A percentile compares a stretch with the other conserved stretches of the same genome.
These are phyloP conservation scores for Mortierella sp. DNA, from an alignment of 371 early-diverging fungal genomes.

Conservation along the genomic window DNA sequence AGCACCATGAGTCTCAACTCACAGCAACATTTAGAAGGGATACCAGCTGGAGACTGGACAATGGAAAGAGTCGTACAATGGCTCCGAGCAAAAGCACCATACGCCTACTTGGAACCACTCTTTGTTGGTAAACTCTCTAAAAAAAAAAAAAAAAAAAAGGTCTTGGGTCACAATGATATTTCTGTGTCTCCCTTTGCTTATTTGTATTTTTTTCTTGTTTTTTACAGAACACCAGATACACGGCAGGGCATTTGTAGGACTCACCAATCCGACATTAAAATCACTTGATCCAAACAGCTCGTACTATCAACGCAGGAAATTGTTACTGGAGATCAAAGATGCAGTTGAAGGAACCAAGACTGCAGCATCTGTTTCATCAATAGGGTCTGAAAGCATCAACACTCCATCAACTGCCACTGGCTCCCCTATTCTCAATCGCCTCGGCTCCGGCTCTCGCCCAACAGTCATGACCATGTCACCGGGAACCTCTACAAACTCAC, in stretches of 20 bases:
- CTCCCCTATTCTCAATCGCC: constrained; percentile 44
- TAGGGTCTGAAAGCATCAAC: constrained; percentile 25
- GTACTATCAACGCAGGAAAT: constrained; percentile 43
- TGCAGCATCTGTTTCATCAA: constrained; percentile 25
- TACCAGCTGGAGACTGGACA: constrained; percentile 40
- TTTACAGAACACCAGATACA: constrained; percentile 39
- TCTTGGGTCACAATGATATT: background rate
- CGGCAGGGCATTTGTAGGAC: constrained; percentile 39
- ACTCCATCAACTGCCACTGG: constrained; percentile 35
- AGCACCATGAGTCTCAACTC: constrained; percentile 46
- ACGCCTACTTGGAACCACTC: constrained; percentile 40
- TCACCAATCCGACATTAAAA: constrained; percentile 30
- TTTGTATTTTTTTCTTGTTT: background rate
- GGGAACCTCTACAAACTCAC: constrained; percentile 12
- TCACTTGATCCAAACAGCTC: constrained; percentile 39
- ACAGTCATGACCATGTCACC: constrained; percentile 25
- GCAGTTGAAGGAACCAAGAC: constrained; percentile 47
- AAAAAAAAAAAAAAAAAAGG: background rate
- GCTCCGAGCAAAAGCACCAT: constrained; percentile 30
- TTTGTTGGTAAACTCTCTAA: constrained; percentile 33
- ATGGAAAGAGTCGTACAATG: constrained; percentile 51
- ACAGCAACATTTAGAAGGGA: constrained; percentile 18
- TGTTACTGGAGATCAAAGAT: constrained; percentile 47
- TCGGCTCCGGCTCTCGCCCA: constrained; percentile 46
- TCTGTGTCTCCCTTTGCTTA: background rate